Evolutionary conservation across 2,329 filamentous ascomycete genomes (phyloP), one percentile per base, ranked within the genome.

Genomic region (Canariomyces notabilis): DNA sequence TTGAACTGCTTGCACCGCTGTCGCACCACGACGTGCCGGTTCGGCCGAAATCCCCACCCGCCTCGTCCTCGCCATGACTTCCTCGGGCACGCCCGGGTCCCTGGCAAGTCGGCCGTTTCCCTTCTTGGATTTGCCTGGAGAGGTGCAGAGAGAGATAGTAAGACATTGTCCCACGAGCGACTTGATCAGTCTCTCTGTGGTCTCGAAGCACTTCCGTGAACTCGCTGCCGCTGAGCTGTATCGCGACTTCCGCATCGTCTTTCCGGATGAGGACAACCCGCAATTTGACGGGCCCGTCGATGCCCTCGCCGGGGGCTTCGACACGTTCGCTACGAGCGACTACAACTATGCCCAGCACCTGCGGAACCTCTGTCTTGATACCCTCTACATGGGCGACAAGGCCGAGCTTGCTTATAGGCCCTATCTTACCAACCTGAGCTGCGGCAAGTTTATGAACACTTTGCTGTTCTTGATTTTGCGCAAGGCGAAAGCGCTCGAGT

Each of bases 381-480:
- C 77, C 1, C 62, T 76, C 20, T 74, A 69, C 50, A 66, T 69
- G 8, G 77, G 76, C 7, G 60, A 66, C 42, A 76, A 75, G 59
- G 75, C 71, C n/a, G 75, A 80, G 53, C 59, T 64, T 15, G 69
- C 73, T 18, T 79, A 79, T 56, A 72, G 74, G 44, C 65, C 72
- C 1, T 82, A 80, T 52, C 65, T 75, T 6, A 76, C 76, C 56
- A 74, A 65, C 45, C 62, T 70, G 23, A 79, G 74, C 59, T 80
- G 76, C 56, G 80, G 79, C 42, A 83, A 80, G 64, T 81, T 83
- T 46, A 70, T 84, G 60, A 83, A 80, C 54, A 81, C 78, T 0
- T 61, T 84, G 34, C 61, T 84, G 5, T 69, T 75, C 22, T 57
- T 82, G 57, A 74, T 77, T 1, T 59, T 84, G 50, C 76, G 73